Percentiles rank a stretch among this genome's conserved stretches.
These are phyloP conservation scores for Lachnellula willkommii DNA, from an alignment of 2,329 filamentous ascomycete genomes.

Conservation along the genomic window DNA sequence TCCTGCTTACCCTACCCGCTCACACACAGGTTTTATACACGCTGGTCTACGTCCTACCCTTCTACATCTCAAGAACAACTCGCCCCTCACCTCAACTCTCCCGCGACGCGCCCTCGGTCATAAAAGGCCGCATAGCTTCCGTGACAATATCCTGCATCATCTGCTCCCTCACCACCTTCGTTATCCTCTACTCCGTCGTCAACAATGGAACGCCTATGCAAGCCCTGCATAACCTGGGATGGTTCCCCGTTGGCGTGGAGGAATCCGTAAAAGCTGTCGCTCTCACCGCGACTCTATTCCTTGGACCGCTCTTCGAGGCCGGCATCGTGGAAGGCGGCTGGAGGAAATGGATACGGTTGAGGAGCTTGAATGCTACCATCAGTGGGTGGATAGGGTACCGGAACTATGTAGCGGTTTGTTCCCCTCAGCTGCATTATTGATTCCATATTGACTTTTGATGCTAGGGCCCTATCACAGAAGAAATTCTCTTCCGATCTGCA, in stretches of 20 bases:
- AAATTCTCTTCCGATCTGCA: constrained; percentile 86
- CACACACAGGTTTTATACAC: constrained; percentile 68
- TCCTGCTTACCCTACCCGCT: neutral
- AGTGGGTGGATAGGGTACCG: constrained; percentile 77
- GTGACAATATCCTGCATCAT: constrained; percentile 70
- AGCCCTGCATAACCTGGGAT: constrained; percentile 66
- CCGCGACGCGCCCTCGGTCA: constrained; percentile 83
- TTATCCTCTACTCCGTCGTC: constrained; percentile 52
- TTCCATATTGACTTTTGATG: constrained; percentile 1
- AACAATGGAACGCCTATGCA: constrained; percentile 46
- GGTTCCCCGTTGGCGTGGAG: constrained; percentile 66
- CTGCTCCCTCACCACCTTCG: constrained; percentile 61
- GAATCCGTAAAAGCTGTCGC: constrained; percentile 62
- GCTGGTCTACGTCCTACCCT: constrained; percentile 82
- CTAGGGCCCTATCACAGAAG: constrained; percentile 82
- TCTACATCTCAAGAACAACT: constrained; percentile 77
- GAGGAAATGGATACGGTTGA: constrained; percentile 56
- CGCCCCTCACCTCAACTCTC: constrained; percentile 73
- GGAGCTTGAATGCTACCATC: constrained; percentile 54
- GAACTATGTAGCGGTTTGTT: constrained; percentile 75
- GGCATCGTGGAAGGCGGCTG: constrained; percentile 68
- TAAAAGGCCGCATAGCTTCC: constrained; percentile 75
- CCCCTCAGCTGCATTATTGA: neutral
- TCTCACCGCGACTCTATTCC: constrained; percentile 73
- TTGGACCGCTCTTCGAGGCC: constrained; percentile 76